phyloP scores from a whole-genome alignment of 2,329 filamentous ascomycete species.

The Microcyclosporella mali region DNA sequence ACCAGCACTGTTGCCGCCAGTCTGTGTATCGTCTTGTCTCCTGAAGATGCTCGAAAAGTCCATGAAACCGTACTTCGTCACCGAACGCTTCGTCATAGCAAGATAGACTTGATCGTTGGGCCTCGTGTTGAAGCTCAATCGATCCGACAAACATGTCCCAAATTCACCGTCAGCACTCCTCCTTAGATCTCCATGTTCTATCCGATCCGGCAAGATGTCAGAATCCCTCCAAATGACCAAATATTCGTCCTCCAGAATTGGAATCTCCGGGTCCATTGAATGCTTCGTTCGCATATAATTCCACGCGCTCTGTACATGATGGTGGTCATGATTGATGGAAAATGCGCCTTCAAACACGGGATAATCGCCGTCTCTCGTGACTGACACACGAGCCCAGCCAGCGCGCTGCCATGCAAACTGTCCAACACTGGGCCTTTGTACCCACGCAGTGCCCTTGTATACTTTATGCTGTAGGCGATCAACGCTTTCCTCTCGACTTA shows the following conservation, averaged over 20 bases:
- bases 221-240: conserved; percentile 93
- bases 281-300: conserved; percentile 70
- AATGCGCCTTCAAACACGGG: conserved; percentile 91
- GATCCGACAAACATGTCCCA: conserved; percentile 61
- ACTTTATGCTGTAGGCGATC: conserved; percentile 70
- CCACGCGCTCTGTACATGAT: conserved; percentile 73
- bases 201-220: conserved; percentile 54
- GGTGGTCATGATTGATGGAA: conserved; percentile 69
- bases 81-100: conserved; percentile 45
- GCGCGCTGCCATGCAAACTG: conserved; percentile 65
- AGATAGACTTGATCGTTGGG: conserved; percentile 61
- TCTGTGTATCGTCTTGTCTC: conserved; percentile 60
- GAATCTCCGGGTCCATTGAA: conserved; percentile 61
- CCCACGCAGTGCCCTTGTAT: conserved; percentile 72
- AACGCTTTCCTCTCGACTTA: conserved; percentile 62
- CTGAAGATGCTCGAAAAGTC: conserved; percentile 62
- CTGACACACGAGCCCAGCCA: conserved; percentile 78
- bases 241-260: conserved; percentile 55
- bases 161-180: conserved; percentile 14
- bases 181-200: conserved; percentile 57
- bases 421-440: conserved; percentile 49
- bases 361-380: conserved; percentile 66
- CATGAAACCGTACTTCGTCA: conserved; percentile 53
- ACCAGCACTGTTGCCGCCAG: conserved; percentile 68
- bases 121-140: conserved; percentile 71